A percentile compares a stretch with the other conserved stretches of the same genome.
phyloP scores from a whole-genome alignment of 2,329 filamentous ascomycete genomes.

The Talaromyces sp. region DNA sequence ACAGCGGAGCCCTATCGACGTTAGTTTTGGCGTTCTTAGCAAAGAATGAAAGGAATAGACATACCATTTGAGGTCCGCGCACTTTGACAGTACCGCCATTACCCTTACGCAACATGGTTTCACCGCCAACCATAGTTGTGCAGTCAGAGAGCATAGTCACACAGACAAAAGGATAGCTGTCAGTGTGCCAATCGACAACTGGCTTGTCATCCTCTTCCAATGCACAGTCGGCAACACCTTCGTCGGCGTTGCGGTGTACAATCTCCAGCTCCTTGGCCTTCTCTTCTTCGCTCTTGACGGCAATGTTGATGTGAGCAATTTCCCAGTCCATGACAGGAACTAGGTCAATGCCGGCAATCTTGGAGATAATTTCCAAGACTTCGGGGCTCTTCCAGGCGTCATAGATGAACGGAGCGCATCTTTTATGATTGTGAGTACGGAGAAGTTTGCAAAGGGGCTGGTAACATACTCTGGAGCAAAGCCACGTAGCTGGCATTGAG shows the following conservation, averaged over 20 bases:
- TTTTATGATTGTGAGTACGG: constrained; percentile 27
- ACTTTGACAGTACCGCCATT: constrained; percentile 58
- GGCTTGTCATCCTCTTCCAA: constrained; percentile 52
- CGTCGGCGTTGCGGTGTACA: constrained; percentile 38
- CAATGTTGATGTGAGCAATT: constrained; percentile 58
- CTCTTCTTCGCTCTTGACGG: constrained; percentile 51
- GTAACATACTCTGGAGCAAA: constrained; percentile 56
- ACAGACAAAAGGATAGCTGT: constrained; percentile 68
- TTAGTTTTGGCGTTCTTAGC: constrained; percentile 2
- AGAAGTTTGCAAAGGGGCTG: neutral
- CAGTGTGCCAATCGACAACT: constrained; percentile 63
- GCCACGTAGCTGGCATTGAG: constrained; percentile 55
- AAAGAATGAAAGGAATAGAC: constrained; percentile 21
- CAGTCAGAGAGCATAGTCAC: constrained; percentile 68
- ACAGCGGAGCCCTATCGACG: constrained; percentile 59
- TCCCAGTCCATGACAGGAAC: constrained; percentile 56
- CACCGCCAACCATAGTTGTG: constrained; percentile 62
- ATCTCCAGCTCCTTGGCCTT: constrained; percentile 46
- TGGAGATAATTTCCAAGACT: constrained; percentile 50
- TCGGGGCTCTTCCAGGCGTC: constrained; percentile 59
- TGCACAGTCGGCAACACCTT: constrained; percentile 44
- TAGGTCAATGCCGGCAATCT: constrained; percentile 57
- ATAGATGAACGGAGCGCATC: constrained; percentile 64
- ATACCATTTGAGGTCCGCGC: constrained; percentile 60
- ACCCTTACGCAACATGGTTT: constrained; percentile 59